A percentile compares a stretch with the other conserved stretches of the same genome.
These are phyloP conservation scores for Aspergillus ibericus DNA, from an alignment of 2,329 filamentous ascomycete species.

Conservation along the genomic window DNA sequence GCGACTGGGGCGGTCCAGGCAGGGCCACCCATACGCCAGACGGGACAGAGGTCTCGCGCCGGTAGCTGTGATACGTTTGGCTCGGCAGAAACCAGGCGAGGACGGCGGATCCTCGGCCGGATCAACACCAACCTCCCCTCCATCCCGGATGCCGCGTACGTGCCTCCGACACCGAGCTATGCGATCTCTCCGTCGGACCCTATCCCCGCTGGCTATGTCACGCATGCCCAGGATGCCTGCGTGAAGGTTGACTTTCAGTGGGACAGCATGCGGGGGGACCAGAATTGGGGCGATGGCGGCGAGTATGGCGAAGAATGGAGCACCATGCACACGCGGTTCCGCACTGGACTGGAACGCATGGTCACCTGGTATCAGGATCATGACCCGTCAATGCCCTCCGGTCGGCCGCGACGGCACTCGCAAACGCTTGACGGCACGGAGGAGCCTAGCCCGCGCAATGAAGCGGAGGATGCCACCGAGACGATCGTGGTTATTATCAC, in stretches of 20 bases:
- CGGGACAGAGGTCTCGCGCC: slow-evolving; percentile 47
- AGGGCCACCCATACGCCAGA: neutral
- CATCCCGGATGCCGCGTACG: slow-evolving; percentile 56
- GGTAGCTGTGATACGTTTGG: slow-evolving; percentile 47
- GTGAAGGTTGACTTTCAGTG: slow-evolving; percentile 88
- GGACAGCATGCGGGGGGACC: slow-evolving; percentile 80
- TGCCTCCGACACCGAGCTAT: slow-evolving; percentile 76
- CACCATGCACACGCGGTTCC: slow-evolving; percentile 87
- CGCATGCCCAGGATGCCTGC: slow-evolving; percentile 86
- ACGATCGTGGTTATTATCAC: slow-evolving; percentile 85
- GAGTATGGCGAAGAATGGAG: slow-evolving; percentile 93
- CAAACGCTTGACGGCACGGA: slow-evolving; percentile 18
- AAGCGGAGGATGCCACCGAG: slow-evolving; percentile 66
- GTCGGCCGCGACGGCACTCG: slow-evolving; percentile 17
- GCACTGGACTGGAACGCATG: slow-evolving; percentile 73
- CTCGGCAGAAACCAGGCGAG: slow-evolving; percentile 17
- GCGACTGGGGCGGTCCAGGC: slow-evolving; percentile 25
- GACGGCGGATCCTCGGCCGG: slow-evolving; percentile 27
- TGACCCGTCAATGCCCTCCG: slow-evolving; percentile 23
- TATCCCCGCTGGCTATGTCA: slow-evolving; percentile 84
- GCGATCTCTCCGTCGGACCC: slow-evolving; percentile 76
- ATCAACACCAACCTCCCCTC: slow-evolving; percentile 34
- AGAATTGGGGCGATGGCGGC: slow-evolving; percentile 85
- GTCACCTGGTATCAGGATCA: slow-evolving; percentile 75
- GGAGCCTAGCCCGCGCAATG: slow-evolving; percentile 31